Percentiles rank a stretch among this genome's conserved stretches.
Conservation (phyloP, 768 basidiomycete genomes). For the Lentinula raphanica region DNA sequence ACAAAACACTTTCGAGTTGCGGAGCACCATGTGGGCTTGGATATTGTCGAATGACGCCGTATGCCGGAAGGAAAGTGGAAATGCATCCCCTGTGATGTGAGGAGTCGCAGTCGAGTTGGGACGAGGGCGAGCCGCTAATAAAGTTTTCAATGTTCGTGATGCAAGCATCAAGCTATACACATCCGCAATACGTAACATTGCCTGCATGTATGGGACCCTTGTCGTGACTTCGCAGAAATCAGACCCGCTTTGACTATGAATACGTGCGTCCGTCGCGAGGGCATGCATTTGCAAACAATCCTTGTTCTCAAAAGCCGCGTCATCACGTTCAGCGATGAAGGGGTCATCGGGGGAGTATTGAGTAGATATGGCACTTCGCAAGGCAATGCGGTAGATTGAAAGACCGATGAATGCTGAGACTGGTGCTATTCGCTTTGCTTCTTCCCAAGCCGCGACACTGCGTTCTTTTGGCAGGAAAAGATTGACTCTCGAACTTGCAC, state of each 20-base stretch:
- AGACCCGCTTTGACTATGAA: conserved; percentile 15
- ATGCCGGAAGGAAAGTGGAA: conserved; percentile 18
- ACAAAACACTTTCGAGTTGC: conserved; percentile 41
- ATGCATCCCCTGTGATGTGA: conserved; percentile 16
- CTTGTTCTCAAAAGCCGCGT: conserved; percentile 33
- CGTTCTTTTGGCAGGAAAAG: conserved; percentile 52
- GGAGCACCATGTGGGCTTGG: conserved; percentile 44
- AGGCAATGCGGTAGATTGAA: conserved; percentile 39
- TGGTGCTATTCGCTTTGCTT: conserved; percentile 29
- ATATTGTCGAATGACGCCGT: conserved; percentile 35
- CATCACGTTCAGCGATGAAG: conserved; percentile 48
- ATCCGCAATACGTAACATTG: conserved; percentile 56
- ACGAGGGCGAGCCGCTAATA: conserved; percentile 24
- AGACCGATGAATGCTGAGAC: conserved; percentile 35
- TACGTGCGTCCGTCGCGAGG: conserved; percentile 3
- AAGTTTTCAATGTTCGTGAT: conserved; percentile 39
- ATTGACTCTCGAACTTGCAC: conserved; percentile 43
- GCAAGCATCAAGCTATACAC: conserved; percentile 69
- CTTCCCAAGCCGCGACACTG: conserved; percentile 37
- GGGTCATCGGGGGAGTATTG: conserved; percentile 66
- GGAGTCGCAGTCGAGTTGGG: conserved; percentile 12
- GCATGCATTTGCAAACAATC: conserved; percentile 38
- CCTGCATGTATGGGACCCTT: conserved; percentile 47
- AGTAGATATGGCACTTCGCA: conserved; percentile 64
- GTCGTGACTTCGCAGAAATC: conserved; percentile 45